Evolutionary conservation across 2,329 filamentous ascomycete species (phyloP).

Genomic region (Cladosporium austrohemisphaericum): DNA sequence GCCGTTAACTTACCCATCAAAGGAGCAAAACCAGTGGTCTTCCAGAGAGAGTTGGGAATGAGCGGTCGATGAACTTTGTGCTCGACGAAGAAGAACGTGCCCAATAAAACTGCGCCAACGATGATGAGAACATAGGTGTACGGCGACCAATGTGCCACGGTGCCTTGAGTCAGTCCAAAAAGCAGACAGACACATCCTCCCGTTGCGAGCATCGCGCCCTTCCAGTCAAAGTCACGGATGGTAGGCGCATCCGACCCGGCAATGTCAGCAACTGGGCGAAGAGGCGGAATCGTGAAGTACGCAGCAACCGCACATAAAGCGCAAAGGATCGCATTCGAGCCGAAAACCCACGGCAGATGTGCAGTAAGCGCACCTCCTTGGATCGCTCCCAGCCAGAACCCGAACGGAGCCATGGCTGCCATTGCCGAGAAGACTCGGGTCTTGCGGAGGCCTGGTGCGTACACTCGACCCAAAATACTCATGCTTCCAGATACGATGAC

Average conservation of each 20-base stretch:
- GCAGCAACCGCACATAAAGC: slow-evolving; percentile 37
- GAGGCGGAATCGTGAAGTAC: slow-evolving; percentile 38
- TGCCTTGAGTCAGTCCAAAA: slow-evolving; percentile 37
- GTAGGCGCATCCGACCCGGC: slow-evolving; percentile 22
- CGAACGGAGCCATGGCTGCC: slow-evolving; percentile 36
- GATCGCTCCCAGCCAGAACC: slow-evolving; percentile 37
- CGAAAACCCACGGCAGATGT: slow-evolving; percentile 44
- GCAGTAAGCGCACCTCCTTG: slow-evolving; percentile 42
- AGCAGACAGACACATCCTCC: slow-evolving; percentile 33
- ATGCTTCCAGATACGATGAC: slow-evolving; percentile 36
- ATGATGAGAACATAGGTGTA: slow-evolving; percentile 37
- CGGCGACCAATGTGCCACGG: slow-evolving; percentile 34
- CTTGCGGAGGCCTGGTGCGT: slow-evolving; percentile 37
- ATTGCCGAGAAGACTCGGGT: slow-evolving; percentile 37
- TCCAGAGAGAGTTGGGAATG: slow-evolving; percentile 39
- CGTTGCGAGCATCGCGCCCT: slow-evolving; percentile 29
- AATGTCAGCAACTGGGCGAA: slow-evolving; percentile 32
- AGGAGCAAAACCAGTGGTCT: slow-evolving; percentile 42
- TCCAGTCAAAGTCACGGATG: slow-evolving; percentile 30
- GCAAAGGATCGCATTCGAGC: slow-evolving; percentile 40
- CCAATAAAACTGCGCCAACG: slow-evolving; percentile 30
- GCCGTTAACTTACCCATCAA: slow-evolving; percentile 30
- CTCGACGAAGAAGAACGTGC: slow-evolving; percentile 33
- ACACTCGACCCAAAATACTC: slow-evolving; percentile 38
- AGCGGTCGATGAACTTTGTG: slow-evolving; percentile 32